phyloP scores from a whole-genome alignment of 768 basidiomycete genomes.

The Leccinum rimulosum region DNA sequence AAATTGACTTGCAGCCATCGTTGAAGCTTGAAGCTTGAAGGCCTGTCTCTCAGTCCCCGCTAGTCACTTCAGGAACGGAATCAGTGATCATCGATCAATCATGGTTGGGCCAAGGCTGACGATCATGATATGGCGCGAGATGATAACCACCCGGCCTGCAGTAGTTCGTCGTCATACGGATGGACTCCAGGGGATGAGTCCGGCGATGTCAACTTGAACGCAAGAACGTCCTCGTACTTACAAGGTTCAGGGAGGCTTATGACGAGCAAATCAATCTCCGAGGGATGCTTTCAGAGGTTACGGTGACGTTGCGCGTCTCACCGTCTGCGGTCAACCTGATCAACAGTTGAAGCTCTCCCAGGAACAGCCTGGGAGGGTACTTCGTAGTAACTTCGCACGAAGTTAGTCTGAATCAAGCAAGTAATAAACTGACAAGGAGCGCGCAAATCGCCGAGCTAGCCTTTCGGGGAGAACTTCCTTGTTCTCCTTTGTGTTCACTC shows the following conservation, averaged over 20 bases:
- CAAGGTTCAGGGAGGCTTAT: too few relatives aligned
- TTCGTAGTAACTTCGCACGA: background rate
- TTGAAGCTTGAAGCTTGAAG: too few relatives aligned
- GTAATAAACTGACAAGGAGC: background rate
- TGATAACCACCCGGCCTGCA: background rate
- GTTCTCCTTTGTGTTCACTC: background rate
- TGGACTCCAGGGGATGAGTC: background rate
- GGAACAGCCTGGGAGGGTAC: background rate
- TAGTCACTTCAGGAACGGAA: too few relatives aligned
- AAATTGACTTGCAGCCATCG: too few relatives aligned
- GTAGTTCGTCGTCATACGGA: background rate
- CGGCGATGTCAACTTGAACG: background rate
- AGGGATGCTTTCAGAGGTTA: background rate
- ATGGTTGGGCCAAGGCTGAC: too few relatives aligned
- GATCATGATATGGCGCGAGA: background rate
- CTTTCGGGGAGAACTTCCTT: background rate
- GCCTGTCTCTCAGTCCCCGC: too few relatives aligned
- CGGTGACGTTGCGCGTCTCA: background rate
- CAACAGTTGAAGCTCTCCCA: background rate
- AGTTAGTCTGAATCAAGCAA: background rate
- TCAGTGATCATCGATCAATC: too few relatives aligned
- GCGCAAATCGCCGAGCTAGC: background rate
- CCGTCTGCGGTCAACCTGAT: background rate
- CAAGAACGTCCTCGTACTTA: too few relatives aligned
- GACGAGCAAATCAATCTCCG: background rate